phyloP scores from a whole-genome alignment of 2,329 filamentous ascomycete genomes.

The Fusarium nanum region DNA sequence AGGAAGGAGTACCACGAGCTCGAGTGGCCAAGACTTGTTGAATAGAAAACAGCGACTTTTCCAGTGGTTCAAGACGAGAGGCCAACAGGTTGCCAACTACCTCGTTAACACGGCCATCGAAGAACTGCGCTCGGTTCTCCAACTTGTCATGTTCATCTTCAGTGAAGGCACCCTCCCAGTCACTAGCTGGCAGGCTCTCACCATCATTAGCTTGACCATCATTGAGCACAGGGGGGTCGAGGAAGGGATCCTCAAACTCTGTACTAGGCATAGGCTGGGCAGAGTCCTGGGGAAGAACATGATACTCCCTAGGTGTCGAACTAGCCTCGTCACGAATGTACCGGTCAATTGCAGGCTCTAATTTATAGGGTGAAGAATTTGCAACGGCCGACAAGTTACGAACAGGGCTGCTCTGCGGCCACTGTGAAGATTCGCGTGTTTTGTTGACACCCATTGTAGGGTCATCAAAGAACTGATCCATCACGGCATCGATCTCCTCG shows the following conservation, averaged over 20 bases:
- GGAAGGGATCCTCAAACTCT: conserved; percentile 72
- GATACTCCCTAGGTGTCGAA: conserved; percentile 72
- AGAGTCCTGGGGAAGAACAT: conserved; percentile 59
- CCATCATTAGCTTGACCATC: conserved; percentile 61
- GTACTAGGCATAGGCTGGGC: conserved; percentile 60
- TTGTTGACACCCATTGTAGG: conserved; percentile 81
- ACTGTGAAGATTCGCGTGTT: conserved; percentile 59
- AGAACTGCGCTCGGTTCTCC: conserved; percentile 84
- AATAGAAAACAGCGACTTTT: conserved; percentile 81
- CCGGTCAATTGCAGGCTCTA: conserved; percentile 61
- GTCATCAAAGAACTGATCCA: conserved; percentile 82
- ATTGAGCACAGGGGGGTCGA: conserved; percentile 63
- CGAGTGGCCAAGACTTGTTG: conserved; percentile 74
- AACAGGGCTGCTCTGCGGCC: conserved; percentile 49
- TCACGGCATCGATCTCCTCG: conserved; percentile 91
- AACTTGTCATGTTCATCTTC: conserved; percentile 87
- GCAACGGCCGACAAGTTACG: conserved; percentile 45
- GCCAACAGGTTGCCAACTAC: conserved; percentile 83
- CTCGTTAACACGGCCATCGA: conserved; percentile 89
- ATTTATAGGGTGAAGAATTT: conserved; percentile 64
- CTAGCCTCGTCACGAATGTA: conserved; percentile 78
- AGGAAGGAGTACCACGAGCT: conserved; percentile 65
- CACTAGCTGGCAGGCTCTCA: conserved; percentile 77
- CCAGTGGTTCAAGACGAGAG: conserved; percentile 81
- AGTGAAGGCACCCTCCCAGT: conserved; percentile 90